These are phyloP conservation scores for Fusarium annulatum DNA, from an alignment of 2,329 filamentous ascomycete genomes.

Conservation along the genomic window DNA sequence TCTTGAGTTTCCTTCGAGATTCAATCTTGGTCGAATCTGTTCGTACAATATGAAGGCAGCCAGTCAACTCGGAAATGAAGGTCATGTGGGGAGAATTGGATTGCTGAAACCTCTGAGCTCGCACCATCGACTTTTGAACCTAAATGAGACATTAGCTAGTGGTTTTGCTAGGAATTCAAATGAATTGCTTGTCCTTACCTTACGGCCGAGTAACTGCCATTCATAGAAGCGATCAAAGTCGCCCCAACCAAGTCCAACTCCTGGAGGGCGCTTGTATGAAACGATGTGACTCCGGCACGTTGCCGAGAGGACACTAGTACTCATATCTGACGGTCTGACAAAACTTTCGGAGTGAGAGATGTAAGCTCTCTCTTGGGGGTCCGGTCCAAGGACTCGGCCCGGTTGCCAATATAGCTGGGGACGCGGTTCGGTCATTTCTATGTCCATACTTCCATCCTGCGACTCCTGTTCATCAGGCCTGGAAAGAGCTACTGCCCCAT, in stretches of 20 bases:
- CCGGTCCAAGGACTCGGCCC: not conserved
- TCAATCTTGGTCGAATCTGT: not conserved
- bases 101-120: not conserved
- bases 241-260: constrained; percentile 1
- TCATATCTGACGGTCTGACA: not conserved
- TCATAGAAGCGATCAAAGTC: constrained; percentile 1
- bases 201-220: not conserved
- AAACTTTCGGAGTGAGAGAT: not conserved
- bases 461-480: not conserved
- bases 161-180: too few species aligned
- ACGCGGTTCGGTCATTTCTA: not conserved
- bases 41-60: not conserved
- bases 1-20: not conserved
- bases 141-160: not conserved
- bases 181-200: constrained; percentile 53
- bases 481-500: not conserved
- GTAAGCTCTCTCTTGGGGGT: not conserved
- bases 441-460: not conserved
- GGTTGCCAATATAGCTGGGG: not conserved
- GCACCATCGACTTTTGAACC: not conserved
- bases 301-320: not conserved
- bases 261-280: not conserved
- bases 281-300: not conserved
- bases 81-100: not conserved
- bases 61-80: not conserved